Percentiles rank a stretch among this genome's conserved stretches.
Conservation (phyloP, 441 rosid species). For the Melastoma candidum region DNA sequence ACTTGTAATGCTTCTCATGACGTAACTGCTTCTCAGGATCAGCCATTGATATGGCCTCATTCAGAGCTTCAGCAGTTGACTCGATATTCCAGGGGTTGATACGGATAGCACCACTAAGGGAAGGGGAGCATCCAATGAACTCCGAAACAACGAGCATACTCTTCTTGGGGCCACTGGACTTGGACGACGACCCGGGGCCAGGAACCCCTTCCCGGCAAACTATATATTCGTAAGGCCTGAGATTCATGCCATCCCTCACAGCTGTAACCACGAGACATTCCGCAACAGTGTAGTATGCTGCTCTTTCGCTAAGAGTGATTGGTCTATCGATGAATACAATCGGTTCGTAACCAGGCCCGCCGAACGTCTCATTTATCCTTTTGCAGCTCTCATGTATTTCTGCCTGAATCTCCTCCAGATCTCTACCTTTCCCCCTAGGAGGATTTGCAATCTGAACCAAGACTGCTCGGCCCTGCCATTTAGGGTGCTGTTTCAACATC, state of each 20-base stretch:
- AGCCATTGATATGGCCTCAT: constrained; percentile 55
- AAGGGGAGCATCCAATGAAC: constrained; percentile 75
- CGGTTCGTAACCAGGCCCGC: constrained; percentile 55
- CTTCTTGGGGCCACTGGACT: constrained; percentile 36
- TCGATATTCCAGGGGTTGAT: constrained; percentile 72
- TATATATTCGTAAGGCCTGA: constrained; percentile 65
- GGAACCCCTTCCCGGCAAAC: constrained; percentile 62
- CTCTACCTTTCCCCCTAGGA: constrained; percentile 60
- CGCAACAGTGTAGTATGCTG: constrained; percentile 55
- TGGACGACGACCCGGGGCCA: constrained; percentile 28
- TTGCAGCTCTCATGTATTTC: constrained; percentile 53
- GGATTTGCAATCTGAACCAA: constrained; percentile 67
- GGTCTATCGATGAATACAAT: constrained; percentile 56
- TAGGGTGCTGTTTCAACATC: constrained; percentile 58
- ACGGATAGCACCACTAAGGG: constrained; percentile 71
- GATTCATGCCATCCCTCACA: constrained; percentile 84
- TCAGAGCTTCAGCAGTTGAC: constrained; percentile 65
- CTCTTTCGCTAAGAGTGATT: constrained; percentile 49
- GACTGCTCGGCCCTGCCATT: constrained; percentile 70
- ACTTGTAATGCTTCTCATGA: constrained; percentile 70
- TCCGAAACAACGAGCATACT: constrained; percentile 82
- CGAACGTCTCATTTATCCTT: constrained; percentile 54
- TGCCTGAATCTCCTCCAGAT: constrained; percentile 54
- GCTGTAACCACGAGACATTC: constrained; percentile 77
- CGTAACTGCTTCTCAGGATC: constrained; percentile 61